Conservation (phyloP, 768 basidiomycete genomes). For the Boletales sp. region DNA sequence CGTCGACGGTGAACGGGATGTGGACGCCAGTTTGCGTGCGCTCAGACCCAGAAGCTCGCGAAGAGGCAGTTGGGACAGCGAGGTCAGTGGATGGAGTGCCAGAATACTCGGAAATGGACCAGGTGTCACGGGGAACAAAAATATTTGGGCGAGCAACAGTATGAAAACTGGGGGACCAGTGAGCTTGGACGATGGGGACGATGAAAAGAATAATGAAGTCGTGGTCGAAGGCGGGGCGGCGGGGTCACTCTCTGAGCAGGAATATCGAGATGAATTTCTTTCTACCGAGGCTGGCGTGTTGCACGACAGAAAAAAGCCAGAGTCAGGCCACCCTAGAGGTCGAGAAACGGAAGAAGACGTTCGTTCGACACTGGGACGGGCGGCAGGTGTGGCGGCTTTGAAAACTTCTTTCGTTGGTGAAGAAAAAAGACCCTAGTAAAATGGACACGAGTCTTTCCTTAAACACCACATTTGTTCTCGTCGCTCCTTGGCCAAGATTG, state of each 20-base stretch:
- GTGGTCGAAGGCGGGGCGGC: constrained; percentile 13
- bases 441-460: neutral
- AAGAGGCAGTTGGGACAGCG: constrained; percentile 90
- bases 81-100: constrained; percentile 86
- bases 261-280: constrained; percentile 6
- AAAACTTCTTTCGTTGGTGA: constrained; percentile 5
- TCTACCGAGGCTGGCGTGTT: constrained; percentile 2
- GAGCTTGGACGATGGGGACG: constrained; percentile 42
- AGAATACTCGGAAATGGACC: constrained; percentile 46
- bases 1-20: constrained; percentile 52
- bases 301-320: constrained; percentile 5
- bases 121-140: constrained; percentile 50
- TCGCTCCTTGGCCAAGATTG: neutral
- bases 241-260: constrained; percentile 6
- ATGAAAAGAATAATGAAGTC: constrained; percentile 28
- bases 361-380: constrained; percentile 25
- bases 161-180: constrained; percentile 52
- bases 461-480: constrained; percentile 4
- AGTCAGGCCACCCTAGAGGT: constrained; percentile 1
- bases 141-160: constrained; percentile 60
- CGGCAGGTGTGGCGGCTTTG: constrained; percentile 20
- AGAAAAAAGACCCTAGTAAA: neutral
- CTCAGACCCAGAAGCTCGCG: constrained; percentile 81
- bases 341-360: constrained; percentile 15
- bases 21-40: constrained; percentile 88